Percentiles rank a stretch among this genome's conserved stretches.
Evolutionary conservation across 257 asterid genomes (phyloP).

Genomic region (Anisodus tanguticus): DNA sequence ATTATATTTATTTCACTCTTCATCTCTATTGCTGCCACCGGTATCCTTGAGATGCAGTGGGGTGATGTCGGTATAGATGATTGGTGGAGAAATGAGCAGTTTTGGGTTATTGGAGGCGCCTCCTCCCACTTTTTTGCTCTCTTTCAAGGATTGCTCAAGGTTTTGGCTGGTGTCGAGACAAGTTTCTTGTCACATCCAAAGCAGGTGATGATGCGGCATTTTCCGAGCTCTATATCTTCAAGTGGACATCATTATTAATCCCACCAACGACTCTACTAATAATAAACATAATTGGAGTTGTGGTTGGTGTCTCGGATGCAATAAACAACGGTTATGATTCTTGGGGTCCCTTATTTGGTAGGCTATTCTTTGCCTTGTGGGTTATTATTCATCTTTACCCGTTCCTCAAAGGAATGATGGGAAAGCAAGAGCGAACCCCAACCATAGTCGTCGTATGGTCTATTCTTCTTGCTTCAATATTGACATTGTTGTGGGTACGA

Average conservation of each 20-base stretch:
- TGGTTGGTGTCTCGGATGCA: conserved; percentile 80
- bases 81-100: conserved; percentile 99
- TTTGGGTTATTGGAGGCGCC: conserved; percentile 96
- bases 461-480: conserved; percentile 67
- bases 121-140: conserved; percentile 85
- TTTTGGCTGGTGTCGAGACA: conserved; percentile 79
- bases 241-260: conserved; percentile 79
- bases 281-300: conserved; percentile 71
- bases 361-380: conserved; percentile 79
- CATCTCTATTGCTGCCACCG: conserved; percentile 77
- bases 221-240: conserved; percentile 74
- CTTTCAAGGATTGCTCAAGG: conserved; percentile 85
- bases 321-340: conserved; percentile 87
- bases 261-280: conserved; percentile 78
- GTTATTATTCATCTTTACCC: conserved; percentile 90
- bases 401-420: conserved; percentile 82
- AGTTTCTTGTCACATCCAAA: conserved; percentile 85
- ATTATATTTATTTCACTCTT: conserved; percentile 77
- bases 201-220: conserved; percentile 84
- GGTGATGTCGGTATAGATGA: conserved; percentile 88
- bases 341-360: conserved; percentile 89
- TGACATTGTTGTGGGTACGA: conserved; percentile 87
- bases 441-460: conserved; percentile 94
- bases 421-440: conserved; percentile 76
- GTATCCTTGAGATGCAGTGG: conserved; percentile 95